Percentiles rank a stretch among this genome's conserved stretches.
These are phyloP conservation scores for Mycena rosella DNA, from an alignment of 768 basidiomycete species.

Conservation along the genomic window DNA sequence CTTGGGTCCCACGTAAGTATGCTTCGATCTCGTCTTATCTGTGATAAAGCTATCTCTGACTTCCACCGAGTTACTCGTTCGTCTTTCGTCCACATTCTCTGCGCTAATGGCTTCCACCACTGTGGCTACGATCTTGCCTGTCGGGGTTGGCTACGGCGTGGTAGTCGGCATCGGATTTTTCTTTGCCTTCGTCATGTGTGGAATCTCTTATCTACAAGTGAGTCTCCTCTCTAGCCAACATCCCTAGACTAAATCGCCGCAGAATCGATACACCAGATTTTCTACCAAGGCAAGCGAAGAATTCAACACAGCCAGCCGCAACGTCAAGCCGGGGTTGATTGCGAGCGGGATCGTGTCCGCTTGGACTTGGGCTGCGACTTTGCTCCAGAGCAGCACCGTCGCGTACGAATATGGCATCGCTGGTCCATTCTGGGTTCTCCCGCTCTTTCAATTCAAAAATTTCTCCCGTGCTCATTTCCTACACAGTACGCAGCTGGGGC, in stretches of 20 bases:
- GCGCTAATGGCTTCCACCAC: slow-evolving; percentile 17
- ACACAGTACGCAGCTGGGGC: slow-evolving; percentile 64
- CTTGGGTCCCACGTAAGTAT: background rate
- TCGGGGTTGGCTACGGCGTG: slow-evolving; percentile 29
- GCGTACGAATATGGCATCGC: slow-evolving; percentile 66
- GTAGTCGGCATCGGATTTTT: slow-evolving; percentile 31
- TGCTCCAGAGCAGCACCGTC: slow-evolving; percentile 66
- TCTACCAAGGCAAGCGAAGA: slow-evolving; percentile 25
- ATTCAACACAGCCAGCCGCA: slow-evolving; percentile 30
- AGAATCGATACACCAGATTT: slow-evolving; percentile 28
- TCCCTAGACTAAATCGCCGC: background rate
- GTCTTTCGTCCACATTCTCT: background rate
- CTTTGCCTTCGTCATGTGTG: slow-evolving; percentile 22
- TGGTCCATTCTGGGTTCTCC: slow-evolving; percentile 57
- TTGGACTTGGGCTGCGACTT: slow-evolving; percentile 70
- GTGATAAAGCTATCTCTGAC: background rate
- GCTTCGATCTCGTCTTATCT: background rate
- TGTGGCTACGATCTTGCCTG: slow-evolving; percentile 12
- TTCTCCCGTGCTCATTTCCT: background rate
- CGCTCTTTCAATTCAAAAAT: background rate
- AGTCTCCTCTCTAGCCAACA: background rate
- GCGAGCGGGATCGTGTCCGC: slow-evolving; percentile 43
- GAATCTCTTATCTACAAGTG: slow-evolving; percentile 23
- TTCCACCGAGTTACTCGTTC: background rate
- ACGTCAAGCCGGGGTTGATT: slow-evolving; percentile 28